phyloP scores from a whole-genome alignment of 306 rosid species.

The Casuarina cunninghamiana region DNA sequence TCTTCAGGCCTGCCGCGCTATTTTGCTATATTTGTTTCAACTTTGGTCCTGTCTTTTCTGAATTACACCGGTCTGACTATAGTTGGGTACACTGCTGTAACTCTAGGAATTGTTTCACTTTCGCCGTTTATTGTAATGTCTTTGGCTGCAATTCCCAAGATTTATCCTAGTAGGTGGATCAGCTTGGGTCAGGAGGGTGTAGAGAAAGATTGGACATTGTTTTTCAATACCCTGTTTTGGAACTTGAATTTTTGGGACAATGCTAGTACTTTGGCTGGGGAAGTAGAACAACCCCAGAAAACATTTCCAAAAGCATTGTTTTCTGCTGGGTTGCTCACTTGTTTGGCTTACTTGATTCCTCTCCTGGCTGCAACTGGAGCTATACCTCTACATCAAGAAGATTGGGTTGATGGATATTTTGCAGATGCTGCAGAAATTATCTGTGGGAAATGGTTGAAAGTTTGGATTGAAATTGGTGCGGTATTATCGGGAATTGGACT shows the following conservation, averaged over 20 bases:
- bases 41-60: conserved; percentile 37
- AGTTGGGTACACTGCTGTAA: conserved; percentile 44
- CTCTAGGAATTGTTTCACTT: conserved; percentile 38
- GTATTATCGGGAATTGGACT: conserved; percentile 63
- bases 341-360: conserved; percentile 51
- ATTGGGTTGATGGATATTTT: conserved; percentile 53
- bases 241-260: conserved; percentile 64
- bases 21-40: conserved; percentile 30
- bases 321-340: conserved; percentile 43
- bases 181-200: conserved; percentile 49
- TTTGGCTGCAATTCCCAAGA: conserved; percentile 43
- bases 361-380: conserved; percentile 55
- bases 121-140: conserved; percentile 40
- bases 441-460: conserved; percentile 73
- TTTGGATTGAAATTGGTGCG: conserved; percentile 76
- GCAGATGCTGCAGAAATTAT: conserved; percentile 58
- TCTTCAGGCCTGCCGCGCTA: conserved; percentile 37
- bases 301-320: conserved; percentile 46
- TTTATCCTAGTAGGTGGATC: conserved; percentile 50
- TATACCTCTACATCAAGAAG: conserved; percentile 41
- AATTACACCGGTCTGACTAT: conserved; percentile 43
- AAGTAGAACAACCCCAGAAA: conserved; percentile 55
- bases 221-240: conserved; percentile 59
- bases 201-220: conserved; percentile 47
- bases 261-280: conserved; percentile 61